Evolutionary conservation across 345 rosid genomes (phyloP).

Genomic region (Conringia planisiliqua): DNA sequence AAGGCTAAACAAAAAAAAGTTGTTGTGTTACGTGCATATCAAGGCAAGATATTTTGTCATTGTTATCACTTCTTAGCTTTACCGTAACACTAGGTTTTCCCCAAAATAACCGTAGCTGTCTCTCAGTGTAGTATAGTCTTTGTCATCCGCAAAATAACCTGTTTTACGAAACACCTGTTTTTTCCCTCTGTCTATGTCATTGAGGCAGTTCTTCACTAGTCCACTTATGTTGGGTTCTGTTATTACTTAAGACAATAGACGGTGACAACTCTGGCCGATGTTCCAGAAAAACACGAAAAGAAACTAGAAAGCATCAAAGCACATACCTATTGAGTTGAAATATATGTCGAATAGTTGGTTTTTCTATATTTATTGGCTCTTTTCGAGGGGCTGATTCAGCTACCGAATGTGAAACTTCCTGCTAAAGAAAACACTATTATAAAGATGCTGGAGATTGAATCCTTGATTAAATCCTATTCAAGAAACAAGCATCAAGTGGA

Average conservation of each 20-base stretch:
- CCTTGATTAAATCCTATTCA: no score
- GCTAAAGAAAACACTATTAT: neutral
- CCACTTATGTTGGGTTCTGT: neutral
- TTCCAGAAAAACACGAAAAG: neutral
- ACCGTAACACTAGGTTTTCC: no score
- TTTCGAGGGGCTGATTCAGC: no score
- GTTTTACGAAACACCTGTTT: neutral
- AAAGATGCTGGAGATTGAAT: no score
- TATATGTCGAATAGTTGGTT: neutral
- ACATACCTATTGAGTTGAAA: neutral
- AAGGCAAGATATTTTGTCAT: neutral
- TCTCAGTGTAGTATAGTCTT: constrained; percentile 29
- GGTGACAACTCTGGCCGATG: neutral
- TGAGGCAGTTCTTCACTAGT: neutral
- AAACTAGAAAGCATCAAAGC: neutral
- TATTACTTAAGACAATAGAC: neutral
- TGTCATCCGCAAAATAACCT: neutral
- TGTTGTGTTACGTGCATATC: neutral
- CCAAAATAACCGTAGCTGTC: no score
- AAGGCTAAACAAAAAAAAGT: neutral
- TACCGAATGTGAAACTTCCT: neutral
- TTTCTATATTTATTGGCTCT: no score
- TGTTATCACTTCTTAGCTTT: constrained; percentile 40
- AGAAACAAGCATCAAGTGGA: no score
- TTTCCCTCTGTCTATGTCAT: neutral